Evolutionary conservation across 2,329 filamentous ascomycete genomes (phyloP).

Genomic region (Botrytis fragariae): DNA sequence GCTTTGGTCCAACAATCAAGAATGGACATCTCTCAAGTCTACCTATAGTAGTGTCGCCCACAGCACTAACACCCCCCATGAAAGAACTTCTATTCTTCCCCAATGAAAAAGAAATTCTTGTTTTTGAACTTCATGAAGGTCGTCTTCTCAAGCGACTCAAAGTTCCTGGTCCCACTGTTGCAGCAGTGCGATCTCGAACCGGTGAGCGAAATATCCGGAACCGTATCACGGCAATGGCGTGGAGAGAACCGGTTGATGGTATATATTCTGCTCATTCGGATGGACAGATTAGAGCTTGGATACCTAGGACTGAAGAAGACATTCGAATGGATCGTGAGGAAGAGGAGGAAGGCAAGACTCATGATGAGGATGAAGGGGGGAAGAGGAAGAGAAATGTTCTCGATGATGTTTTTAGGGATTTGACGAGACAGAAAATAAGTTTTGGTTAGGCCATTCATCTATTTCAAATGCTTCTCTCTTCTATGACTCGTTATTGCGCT

Average conservation of each 20-base stretch:
- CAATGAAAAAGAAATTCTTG: constrained; percentile 75
- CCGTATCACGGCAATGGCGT: constrained; percentile 72
- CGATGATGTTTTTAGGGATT: constrained; percentile 73
- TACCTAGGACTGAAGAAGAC: constrained; percentile 55
- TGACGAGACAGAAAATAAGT: constrained; percentile 70
- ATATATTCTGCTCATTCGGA: constrained; percentile 83
- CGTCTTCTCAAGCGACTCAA: constrained; percentile 68
- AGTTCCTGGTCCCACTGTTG: constrained; percentile 56
- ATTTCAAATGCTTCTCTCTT: not conserved
- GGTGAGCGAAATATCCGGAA: constrained; percentile 59
- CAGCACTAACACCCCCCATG: constrained; percentile 51
- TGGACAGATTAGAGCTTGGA: constrained; percentile 80
- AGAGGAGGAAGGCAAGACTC: constrained; percentile 35
- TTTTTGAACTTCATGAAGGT: constrained; percentile 77
- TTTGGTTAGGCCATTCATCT: constrained; percentile 43
- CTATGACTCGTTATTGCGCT: not conserved
- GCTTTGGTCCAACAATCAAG: constrained; percentile 78
- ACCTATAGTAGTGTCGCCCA: constrained; percentile 62
- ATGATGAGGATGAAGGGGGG: constrained; percentile 49
- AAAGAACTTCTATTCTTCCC: constrained; percentile 75
- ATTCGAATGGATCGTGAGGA: constrained; percentile 51
- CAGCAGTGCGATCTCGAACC: constrained; percentile 47
- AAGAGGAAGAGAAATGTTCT: constrained; percentile 75
- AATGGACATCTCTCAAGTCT: constrained; percentile 66
- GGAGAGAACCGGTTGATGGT: constrained; percentile 63